A percentile compares a stretch with the other conserved stretches of the same genome.
These are phyloP conservation scores for Cyclocybe cylindracea DNA, from an alignment of 768 basidiomycete species.

Conservation along the genomic window DNA sequence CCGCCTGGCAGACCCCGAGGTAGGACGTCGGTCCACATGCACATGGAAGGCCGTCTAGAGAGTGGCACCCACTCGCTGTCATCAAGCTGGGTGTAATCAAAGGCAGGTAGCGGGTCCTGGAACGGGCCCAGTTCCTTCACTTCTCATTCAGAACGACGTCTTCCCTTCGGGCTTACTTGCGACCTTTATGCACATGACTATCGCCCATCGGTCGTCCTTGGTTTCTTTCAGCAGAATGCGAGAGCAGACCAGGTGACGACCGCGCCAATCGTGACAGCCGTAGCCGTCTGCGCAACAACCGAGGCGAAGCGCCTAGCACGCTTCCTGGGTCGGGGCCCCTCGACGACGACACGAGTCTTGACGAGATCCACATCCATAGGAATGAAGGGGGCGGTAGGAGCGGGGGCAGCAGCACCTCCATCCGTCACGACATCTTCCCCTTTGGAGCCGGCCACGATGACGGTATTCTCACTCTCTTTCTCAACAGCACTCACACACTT, in stretches of 20 bases:
- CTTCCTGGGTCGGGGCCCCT: conserved; percentile 39
- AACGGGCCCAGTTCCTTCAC: conserved; percentile 8
- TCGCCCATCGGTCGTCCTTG: background rate
- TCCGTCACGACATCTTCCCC: conserved; percentile 13
- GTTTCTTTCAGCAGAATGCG: conserved; percentile 46
- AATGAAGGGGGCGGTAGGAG: conserved; percentile 11
- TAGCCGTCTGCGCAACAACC: conserved; percentile 56
- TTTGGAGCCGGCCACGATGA: background rate
- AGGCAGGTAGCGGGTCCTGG: conserved; percentile 30
- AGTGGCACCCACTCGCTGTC: conserved; percentile 40
- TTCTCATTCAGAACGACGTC: too few species aligned
- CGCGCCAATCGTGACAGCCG: conserved; percentile 66
- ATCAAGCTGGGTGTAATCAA: conserved; percentile 31
- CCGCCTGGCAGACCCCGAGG: too few species aligned
- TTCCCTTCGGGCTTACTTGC: too few species aligned
- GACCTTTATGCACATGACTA: too few species aligned
- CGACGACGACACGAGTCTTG: conserved; percentile 4
- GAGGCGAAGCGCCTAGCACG: conserved; percentile 45
- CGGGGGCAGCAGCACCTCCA: conserved; percentile 1
- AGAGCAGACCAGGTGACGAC: conserved; percentile 74
- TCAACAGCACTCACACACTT: background rate
- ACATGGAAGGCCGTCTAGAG: too few species aligned
- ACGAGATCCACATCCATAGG: conserved; percentile 10
- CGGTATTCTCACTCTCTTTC: conserved; percentile 5
- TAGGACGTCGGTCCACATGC: too few species aligned